Conservation (phyloP, 192 early-diverging fungal genomes). For the Irineochytrium annulatum region DNA sequence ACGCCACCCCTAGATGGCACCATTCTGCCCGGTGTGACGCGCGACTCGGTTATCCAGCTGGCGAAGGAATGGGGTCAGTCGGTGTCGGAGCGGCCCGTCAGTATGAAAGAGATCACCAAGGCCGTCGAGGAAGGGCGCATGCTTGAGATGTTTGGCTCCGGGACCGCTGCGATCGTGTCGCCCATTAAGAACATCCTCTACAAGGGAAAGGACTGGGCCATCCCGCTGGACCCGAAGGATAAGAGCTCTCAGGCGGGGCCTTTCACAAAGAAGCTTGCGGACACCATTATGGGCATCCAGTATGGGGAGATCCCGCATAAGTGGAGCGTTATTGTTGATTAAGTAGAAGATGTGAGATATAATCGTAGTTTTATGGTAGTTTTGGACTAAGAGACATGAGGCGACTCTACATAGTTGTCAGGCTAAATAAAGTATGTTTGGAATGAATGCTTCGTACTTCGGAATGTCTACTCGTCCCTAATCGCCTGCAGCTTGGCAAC, state of each 20-base stretch:
- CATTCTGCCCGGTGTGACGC: conserved; percentile 92
- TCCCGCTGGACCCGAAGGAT: conserved; percentile 83
- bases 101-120: conserved; percentile 71
- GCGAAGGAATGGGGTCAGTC: conserved; percentile 78
- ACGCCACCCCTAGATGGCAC: conserved; percentile 92
- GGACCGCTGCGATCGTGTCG: conserved; percentile 91
- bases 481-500: conserved; percentile 58
- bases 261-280: conserved; percentile 73
- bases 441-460: too few species aligned
- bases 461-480: too few species aligned
- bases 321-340: conserved; percentile 84
- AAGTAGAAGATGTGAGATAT: too few species aligned
- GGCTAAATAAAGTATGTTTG: too few species aligned
- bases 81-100: conserved; percentile 78
- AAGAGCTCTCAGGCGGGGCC: conserved; percentile 78
- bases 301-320: conserved; percentile 81
- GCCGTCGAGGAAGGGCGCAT: conserved; percentile 75
- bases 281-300: conserved; percentile 88
- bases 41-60: conserved; percentile 83
- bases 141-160: conserved; percentile 91
- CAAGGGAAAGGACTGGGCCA: conserved; percentile 69
- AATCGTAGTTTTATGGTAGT: too few species aligned
- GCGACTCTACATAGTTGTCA: too few species aligned
- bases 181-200: conserved; percentile 87
- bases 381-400: too few species aligned